Evolutionary conservation across 371 early-diverging fungal species (phyloP).

Genomic region (Lichtheimia ornata): DNA sequence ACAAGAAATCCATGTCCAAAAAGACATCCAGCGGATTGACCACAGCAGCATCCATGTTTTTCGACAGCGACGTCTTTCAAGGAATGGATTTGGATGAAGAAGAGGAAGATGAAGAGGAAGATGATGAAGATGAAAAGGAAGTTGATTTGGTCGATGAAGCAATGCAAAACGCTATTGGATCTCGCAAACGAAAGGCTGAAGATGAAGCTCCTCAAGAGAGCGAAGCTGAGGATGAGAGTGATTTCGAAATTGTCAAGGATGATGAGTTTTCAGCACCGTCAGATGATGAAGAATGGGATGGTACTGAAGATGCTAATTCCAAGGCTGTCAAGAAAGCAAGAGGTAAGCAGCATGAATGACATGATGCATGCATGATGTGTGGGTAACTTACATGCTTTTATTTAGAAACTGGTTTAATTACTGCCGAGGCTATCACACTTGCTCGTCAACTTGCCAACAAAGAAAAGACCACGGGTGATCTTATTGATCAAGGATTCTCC

Average conservation of each 20-base stretch:
- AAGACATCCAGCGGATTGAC: conserved; percentile 64
- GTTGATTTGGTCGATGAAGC: conserved; percentile 22
- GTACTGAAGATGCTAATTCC: conserved; percentile 68
- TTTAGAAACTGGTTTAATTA: conserved; percentile 58
- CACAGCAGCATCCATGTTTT: conserved; percentile 85
- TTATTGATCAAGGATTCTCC: conserved; percentile 90
- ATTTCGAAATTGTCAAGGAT: conserved; percentile 63
- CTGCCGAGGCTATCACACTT: conserved; percentile 89
- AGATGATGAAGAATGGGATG: conserved; percentile 69
- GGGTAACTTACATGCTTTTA: background rate
- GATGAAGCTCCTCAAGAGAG: conserved; percentile 36
- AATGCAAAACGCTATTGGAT: conserved; percentile 3
- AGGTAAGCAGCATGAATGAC: conserved; percentile 19
- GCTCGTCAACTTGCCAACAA: conserved; percentile 83
- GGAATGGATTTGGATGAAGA: conserved; percentile 57
- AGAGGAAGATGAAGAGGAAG: conserved; percentile 57
- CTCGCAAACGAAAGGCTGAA: conserved; percentile 53
- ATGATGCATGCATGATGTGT: background rate
- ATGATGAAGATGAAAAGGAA: conserved; percentile 59
- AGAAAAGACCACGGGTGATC: conserved; percentile 71
- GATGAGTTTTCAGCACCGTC: conserved; percentile 54
- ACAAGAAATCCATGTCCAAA: conserved; percentile 58
- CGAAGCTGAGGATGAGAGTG: conserved; percentile 48
- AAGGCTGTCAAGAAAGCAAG: conserved; percentile 61
- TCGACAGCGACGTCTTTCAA: conserved; percentile 92